Percentiles rank a stretch among this genome's conserved stretches.
These are phyloP conservation scores for Solanum piurae DNA, from an alignment of 257 asterid species.

Conservation along the genomic window DNA sequence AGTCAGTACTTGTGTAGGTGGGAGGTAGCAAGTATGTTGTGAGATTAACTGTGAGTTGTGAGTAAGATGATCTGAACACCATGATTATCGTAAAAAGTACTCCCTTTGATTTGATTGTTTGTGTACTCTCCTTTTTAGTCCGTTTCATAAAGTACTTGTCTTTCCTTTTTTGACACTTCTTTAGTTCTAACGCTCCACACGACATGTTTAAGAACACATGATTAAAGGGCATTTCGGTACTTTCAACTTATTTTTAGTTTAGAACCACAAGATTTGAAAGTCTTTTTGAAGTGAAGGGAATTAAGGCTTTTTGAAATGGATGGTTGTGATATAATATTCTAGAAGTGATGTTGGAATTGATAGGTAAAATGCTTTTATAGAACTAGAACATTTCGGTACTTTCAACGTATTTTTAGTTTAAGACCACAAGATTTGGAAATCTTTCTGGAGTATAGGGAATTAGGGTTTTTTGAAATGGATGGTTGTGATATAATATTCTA, in stretches of 20 bases:
- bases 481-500: background rate
- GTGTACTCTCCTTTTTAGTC: background rate
- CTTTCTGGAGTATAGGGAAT: background rate
- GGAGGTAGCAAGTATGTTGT: background rate
- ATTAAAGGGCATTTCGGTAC: background rate
- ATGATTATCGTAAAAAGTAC: background rate
- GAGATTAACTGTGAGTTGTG: too few species aligned
- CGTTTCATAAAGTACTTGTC: background rate
- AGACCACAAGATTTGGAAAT: too few species aligned
- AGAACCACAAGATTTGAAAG: background rate
- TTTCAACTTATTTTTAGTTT: background rate
- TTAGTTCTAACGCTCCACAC: background rate
- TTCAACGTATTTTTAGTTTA: too few species aligned
- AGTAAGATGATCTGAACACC: background rate
- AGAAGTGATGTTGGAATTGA: constrained; percentile 5
- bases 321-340: background rate
- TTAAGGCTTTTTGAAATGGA: background rate
- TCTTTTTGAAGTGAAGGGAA: too few species aligned
- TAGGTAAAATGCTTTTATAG: background rate
- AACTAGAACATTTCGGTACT: background rate
- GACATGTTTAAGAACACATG: background rate
- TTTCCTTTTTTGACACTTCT: background rate
- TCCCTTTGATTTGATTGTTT: background rate
- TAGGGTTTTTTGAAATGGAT: background rate
- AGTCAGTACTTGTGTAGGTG: background rate